Evolutionary conservation across 768 basidiomycete species (phyloP), one percentile per base, ranked within the genome.

Genomic region (Nevesoporus exiguus): DNA sequence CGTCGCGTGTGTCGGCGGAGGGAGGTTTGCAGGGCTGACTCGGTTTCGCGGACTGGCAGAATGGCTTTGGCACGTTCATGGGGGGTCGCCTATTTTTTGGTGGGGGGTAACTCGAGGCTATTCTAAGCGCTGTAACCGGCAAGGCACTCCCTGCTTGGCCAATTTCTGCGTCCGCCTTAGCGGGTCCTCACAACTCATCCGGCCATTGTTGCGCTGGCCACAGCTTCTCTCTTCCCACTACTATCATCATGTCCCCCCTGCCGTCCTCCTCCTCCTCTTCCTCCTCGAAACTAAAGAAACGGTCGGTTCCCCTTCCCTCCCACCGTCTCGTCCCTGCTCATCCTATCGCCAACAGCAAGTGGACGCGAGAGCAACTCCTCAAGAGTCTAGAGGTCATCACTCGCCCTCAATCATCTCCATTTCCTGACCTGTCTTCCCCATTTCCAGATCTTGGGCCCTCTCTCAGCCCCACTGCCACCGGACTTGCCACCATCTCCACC

Each of bases 401-500:
- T 39, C 34, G 41, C 46, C 37, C 51, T 37, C 53, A 33, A 21
- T 48, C 36, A 13, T 46, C 22, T 33, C 43, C 50, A 17, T 22
- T 52, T 60, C 46, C 68, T 66, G 54, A 69, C 62, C 51, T 30
- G 31, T 43, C 41, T 34, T 25, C 27, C 3, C 42, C 19, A 39
- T 49, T 47, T 51, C 24, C 62, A 79, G 78, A 74, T 76, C 66
- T 61, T 76, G 57, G 72, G 76, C 49, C 58, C 71, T 33, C 68
- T 74, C 55, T 63, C 68, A 33, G 54, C 68, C n/a, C 73, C 72
- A 43, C 75, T 78, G 48, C 76, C 79, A 52, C 71, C 75, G 57
- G 70, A 74, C 50, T 63, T 78, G 46, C 77, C 76, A 44, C 73
- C 74, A 55, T 75, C 78, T 64, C 74, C 80, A 52, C 75, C 77